phyloP scores from a whole-genome alignment of 805 yeast genomes.

The Alloascoidea hylecoeti region DNA sequence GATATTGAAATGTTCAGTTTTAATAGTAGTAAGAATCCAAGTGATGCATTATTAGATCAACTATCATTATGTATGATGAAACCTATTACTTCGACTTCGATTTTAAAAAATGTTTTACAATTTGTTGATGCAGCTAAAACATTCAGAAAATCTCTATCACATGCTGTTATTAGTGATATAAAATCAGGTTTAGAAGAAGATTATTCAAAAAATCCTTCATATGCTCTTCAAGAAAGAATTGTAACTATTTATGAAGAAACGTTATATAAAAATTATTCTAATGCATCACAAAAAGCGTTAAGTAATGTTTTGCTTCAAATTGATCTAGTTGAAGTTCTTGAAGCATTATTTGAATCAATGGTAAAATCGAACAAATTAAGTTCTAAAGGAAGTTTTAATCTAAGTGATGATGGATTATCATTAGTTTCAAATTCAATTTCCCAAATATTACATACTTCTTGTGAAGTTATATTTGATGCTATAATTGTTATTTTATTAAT shows the following conservation, averaged over 20 bases:
- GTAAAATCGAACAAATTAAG: too few relatives aligned
- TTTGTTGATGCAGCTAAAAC: constrained; percentile 1
- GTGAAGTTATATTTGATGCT: neutral
- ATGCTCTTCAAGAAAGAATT: neutral
- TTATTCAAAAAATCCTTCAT: neutral
- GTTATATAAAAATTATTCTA: neutral
- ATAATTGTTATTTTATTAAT: neutral
- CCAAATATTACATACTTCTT: neutral
- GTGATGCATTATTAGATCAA: neutral
- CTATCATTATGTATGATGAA: too few relatives aligned
- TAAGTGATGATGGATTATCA: neutral
- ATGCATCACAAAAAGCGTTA: neutral
- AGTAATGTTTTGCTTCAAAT: neutral
- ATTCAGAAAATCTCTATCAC: neutral
- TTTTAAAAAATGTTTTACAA: neutral
- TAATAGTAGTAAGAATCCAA: constrained; percentile 12
- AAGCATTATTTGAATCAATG: neutral
- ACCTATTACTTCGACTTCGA: too few relatives aligned
- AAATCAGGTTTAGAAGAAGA: constrained; percentile 1
- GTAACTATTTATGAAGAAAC: neutral
- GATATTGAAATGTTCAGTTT: constrained; percentile 18
- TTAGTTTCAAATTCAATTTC: neutral
- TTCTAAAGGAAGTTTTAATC: neutral
- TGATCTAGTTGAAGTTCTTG: neutral
- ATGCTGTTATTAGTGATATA: neutral